Evolutionary conservation across 208 protist genomes (phyloP).

Genomic region (Trypanosoma vivax): DNA sequence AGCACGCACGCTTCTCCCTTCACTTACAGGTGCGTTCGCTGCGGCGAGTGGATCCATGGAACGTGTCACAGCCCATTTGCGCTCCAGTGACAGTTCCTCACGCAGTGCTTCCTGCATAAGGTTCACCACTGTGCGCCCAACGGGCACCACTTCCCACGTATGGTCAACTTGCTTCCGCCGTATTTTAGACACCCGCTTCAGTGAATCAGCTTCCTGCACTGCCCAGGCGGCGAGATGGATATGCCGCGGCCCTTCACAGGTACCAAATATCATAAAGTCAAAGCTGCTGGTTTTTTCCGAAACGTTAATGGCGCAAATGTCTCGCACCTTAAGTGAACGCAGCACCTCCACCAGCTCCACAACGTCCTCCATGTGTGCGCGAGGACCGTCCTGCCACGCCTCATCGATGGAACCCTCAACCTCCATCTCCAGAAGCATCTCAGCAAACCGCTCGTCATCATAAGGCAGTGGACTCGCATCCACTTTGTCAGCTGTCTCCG

Average conservation of each 20-base stretch:
- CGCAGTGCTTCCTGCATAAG: constrained; percentile 79
- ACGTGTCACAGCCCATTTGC: constrained; percentile 83
- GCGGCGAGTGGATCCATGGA: constrained; percentile 73
- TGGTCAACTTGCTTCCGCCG: constrained; percentile 70
- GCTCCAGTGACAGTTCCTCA: constrained; percentile 72
- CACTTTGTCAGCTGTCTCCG: background rate
- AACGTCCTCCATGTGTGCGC: constrained; percentile 75
- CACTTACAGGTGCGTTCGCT: constrained; percentile 79
- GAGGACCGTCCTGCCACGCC: constrained; percentile 67
- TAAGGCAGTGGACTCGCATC: constrained; percentile 45
- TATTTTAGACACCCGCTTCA: constrained; percentile 71
- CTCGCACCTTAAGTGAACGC: constrained; percentile 64
- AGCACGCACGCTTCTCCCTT: constrained; percentile 63
- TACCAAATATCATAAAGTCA: constrained; percentile 87
- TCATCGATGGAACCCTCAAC: constrained; percentile 86
- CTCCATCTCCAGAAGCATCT: constrained; percentile 85
- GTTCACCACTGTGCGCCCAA: constrained; percentile 85
- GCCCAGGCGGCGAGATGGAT: constrained; percentile 88
- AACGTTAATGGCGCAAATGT: constrained; percentile 83
- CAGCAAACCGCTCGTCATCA: constrained; percentile 81
- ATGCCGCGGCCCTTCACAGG: constrained; percentile 80
- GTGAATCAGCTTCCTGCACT: constrained; percentile 73
- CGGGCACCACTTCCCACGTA: constrained; percentile 80
- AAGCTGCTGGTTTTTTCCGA: constrained; percentile 79
- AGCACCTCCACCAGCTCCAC: constrained; percentile 64